A percentile compares a stretch with the other conserved stretches of the same genome.
These are phyloP conservation scores for Globisporangium emineosum DNA, from an alignment of 352 stramenopile genomes.

Conservation along the genomic window DNA sequence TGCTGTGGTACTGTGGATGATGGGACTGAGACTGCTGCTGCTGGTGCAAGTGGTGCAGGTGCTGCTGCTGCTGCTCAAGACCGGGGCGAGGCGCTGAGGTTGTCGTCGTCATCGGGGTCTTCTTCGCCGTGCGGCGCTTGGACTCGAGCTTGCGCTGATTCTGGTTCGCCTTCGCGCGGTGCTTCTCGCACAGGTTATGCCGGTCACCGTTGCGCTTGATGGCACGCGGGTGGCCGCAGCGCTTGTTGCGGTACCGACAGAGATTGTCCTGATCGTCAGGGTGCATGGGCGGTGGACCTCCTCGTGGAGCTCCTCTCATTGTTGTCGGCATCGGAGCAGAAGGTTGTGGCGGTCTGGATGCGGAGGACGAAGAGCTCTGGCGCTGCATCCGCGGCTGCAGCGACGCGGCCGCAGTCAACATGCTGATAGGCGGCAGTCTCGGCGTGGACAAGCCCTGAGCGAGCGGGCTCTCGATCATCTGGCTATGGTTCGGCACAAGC, in stretches of 20 bases:
- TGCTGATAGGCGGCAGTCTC: constrained; percentile 43
- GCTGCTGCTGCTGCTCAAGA: neutral
- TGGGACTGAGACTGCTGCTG: neutral
- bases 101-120: constrained; percentile 6
- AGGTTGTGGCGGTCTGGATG: neutral
- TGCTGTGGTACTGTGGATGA: neutral
- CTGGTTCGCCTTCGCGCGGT: constrained; percentile 72
- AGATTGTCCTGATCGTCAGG: constrained; percentile 27
- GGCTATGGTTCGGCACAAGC: constrained; percentile 1
- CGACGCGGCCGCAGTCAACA: constrained; percentile 40
- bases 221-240: constrained; percentile 49
- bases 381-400: constrained; percentile 24
- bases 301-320: neutral
- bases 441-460: constrained; percentile 15
- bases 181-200: constrained; percentile 62
- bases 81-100: neutral
- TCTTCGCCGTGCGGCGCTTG: constrained; percentile 69
- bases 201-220: constrained; percentile 68
- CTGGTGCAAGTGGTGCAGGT: neutral
- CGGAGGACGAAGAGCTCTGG: constrained; percentile 3
- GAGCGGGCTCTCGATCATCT: constrained; percentile 1
- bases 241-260: constrained; percentile 67
- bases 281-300: neutral
- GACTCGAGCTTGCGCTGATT: constrained; percentile 82
- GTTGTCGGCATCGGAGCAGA: neutral